Evolutionary conservation across 257 asterid species (phyloP).

Genomic region (Solanum dulcamara): DNA sequence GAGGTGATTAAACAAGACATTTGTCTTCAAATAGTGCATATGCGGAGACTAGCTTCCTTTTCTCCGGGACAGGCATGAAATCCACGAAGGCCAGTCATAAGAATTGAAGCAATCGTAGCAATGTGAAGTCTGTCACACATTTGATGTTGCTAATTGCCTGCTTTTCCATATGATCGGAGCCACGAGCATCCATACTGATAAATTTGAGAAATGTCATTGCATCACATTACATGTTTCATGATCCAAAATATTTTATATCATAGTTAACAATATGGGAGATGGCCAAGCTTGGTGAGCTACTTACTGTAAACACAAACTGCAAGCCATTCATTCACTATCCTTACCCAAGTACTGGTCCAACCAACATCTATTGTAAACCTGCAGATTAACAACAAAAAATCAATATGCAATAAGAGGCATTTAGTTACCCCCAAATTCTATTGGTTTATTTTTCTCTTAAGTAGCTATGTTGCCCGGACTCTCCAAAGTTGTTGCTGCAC

Average conservation of each 20-base stretch:
- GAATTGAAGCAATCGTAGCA: not conserved
- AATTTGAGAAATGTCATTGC: not conserved
- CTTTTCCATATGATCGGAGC: conserved; percentile 37
- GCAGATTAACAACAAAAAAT: not conserved
- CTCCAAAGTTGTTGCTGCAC: too few relatives aligned
- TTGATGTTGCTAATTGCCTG: conserved; percentile 21
- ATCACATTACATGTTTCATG: not conserved
- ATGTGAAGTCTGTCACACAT: conserved; percentile 3
- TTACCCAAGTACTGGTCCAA: conserved; percentile 53
- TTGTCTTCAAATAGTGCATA: not conserved
- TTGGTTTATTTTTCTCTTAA: not conserved
- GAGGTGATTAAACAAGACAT: not conserved
- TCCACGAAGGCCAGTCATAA: not conserved
- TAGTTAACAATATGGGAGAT: not conserved
- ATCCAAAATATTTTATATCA: not conserved
- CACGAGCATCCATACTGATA: conserved; percentile 44
- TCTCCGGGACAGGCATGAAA: not conserved
- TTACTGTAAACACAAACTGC: conserved; percentile 39
- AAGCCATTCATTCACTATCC: conserved; percentile 47
- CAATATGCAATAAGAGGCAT: not conserved
- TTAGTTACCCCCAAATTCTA: not conserved
- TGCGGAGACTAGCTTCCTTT: not conserved
- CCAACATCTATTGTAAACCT: conserved; percentile 47
- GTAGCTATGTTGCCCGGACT: too few relatives aligned
- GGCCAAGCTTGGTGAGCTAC: not conserved